Conservation (phyloP, 2,329 filamentous ascomycete genomes). For the Moelleriella libera region DNA sequence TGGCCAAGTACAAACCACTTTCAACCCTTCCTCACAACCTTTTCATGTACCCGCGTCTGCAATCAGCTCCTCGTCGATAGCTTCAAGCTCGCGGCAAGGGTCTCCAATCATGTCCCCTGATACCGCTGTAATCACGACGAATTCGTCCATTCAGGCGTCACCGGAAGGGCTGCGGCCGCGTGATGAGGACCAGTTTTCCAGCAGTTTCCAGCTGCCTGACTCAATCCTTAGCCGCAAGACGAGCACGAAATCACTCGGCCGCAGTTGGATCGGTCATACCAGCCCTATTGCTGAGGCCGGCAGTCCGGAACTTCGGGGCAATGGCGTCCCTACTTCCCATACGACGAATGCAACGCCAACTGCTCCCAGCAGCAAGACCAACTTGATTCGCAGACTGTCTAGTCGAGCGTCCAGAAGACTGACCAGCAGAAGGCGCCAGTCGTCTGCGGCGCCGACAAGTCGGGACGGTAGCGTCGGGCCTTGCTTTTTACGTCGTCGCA, state of each 20-base stretch:
- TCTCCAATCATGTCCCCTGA: conserved; percentile 46
- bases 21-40: conserved; percentile 13
- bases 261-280: conserved; percentile 41
- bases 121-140: conserved; percentile 35
- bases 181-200: conserved; percentile 35
- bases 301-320: conserved; percentile 8
- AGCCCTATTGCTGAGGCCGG: conserved; percentile 36
- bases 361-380: conserved; percentile 17
- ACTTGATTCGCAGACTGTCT: conserved; percentile 71
- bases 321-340: conserved; percentile 3
- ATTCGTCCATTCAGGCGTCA: conserved; percentile 51
- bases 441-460: conserved; percentile 61
- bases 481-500: conserved; percentile 72
- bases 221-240: conserved; percentile 48
- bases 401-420: conserved; percentile 60
- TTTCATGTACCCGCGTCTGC: conserved; percentile 31
- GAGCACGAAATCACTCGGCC: conserved; percentile 49
- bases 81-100: conserved; percentile 38
- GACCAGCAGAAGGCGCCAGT: conserved; percentile 56
- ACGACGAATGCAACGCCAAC: conserved; percentile 3
- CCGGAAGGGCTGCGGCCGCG: conserved; percentile 47
- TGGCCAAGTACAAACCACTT: conserved; percentile 31
- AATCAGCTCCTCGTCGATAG: conserved; percentile 40
- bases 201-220: conserved; percentile 58
- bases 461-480: conserved; percentile 84